These are phyloP conservation scores for Castanopsis chinensis DNA, from an alignment of 306 rosid genomes.

Conservation along the genomic window DNA sequence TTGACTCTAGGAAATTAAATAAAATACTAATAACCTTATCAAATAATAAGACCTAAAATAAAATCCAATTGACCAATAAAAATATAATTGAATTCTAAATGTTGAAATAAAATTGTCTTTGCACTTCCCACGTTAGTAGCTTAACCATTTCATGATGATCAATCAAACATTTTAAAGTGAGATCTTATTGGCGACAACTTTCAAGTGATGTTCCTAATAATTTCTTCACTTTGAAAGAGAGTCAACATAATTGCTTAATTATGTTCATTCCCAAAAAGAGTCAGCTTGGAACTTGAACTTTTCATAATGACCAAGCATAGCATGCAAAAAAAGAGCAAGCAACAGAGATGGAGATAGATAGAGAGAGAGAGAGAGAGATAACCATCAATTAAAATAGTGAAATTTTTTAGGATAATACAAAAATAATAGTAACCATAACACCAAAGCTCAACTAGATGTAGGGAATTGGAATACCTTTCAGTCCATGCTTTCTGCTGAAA, in stretches of 20 bases:
- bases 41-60: too few relatives aligned
- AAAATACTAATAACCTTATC: too few relatives aligned
- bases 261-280: not conserved
- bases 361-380: not conserved
- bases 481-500: not conserved
- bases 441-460: not conserved
- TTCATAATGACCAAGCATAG: too few relatives aligned
- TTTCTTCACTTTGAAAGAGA: not conserved
- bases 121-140: too few relatives aligned
- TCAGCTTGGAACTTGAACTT: too few relatives aligned
- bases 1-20: too few relatives aligned
- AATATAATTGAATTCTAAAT: too few relatives aligned
- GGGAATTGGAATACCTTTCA: not conserved
- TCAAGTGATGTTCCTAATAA: not conserved
- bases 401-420: not conserved
- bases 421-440: not conserved
- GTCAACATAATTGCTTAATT: not conserved
- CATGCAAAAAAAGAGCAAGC: too few relatives aligned
- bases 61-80: too few relatives aligned
- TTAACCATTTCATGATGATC: constrained; percentile 1
- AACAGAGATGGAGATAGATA: too few relatives aligned
- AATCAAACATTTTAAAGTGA: not conserved
- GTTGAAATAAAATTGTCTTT: too few relatives aligned
- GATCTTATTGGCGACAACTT: not conserved
- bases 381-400: not conserved